A percentile compares a stretch with the other conserved stretches of the same genome.
Evolutionary conservation across 371 early-diverging fungal species (phyloP).

Genomic region (Massospora cicadina): DNA sequence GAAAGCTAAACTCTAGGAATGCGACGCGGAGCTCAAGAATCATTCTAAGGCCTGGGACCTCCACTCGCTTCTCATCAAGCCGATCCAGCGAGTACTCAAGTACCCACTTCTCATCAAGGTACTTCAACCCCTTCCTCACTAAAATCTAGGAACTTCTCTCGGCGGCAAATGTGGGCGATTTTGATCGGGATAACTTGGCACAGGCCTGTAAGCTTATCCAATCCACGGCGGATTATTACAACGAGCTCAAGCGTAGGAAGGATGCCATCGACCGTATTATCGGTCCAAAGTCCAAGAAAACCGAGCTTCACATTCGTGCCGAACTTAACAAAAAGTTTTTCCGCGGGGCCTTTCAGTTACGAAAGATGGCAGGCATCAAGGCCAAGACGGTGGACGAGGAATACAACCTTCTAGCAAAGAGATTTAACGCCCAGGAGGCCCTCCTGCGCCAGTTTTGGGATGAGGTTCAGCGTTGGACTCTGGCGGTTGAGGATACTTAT

Average conservation of each 20-base stretch:
- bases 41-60: constrained; percentile 66
- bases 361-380: neutral
- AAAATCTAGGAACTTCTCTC: constrained; percentile 34
- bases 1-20: constrained; percentile 15
- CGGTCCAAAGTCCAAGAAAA: constrained; percentile 29
- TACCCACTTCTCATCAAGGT: constrained; percentile 56
- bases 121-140: constrained; percentile 10
- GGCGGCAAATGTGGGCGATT: constrained; percentile 32
- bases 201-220: constrained; percentile 28
- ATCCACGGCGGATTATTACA: constrained; percentile 57
- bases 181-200: constrained; percentile 30
- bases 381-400: neutral
- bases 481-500: neutral
- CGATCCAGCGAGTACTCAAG: constrained; percentile 72
- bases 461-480: constrained; percentile 7
- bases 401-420: neutral
- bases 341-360: constrained; percentile 27
- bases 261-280: constrained; percentile 67
- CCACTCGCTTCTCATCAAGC: constrained; percentile 57
- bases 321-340: constrained; percentile 55
- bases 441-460: neutral
- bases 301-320: constrained; percentile 22
- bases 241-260: constrained; percentile 63
- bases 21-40: constrained; percentile 31
- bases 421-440: neutral